phyloP scores from a whole-genome alignment of 345 rosid species.

The Gossypium turneri region DNA sequence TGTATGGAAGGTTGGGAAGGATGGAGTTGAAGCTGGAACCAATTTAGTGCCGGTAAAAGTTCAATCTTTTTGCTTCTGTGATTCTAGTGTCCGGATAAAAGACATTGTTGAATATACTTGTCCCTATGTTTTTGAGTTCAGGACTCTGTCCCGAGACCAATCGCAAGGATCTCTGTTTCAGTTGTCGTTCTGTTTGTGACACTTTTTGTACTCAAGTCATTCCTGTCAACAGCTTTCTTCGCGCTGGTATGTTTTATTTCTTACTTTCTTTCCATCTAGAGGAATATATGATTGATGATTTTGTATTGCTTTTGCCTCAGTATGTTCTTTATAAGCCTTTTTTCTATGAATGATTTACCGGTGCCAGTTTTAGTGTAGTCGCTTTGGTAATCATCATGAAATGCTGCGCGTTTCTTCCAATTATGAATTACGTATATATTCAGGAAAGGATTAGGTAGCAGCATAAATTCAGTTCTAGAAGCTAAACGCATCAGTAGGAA shows the following conservation, averaged over 20 bases:
- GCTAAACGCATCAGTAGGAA: neutral
- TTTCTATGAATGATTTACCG: neutral
- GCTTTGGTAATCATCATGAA: neutral
- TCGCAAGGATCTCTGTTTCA: slow-evolving; percentile 54
- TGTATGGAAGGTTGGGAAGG: slow-evolving; percentile 75
- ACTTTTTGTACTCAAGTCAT: slow-evolving; percentile 58
- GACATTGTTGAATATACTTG: neutral
- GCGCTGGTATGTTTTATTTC: slow-evolving; percentile 50
- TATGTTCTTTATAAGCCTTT: neutral
- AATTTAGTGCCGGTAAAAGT: slow-evolving; percentile 78
- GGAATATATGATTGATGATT: neutral
- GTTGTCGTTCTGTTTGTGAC: slow-evolving; percentile 41
- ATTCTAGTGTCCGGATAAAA: neutral
- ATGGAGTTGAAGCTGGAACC: slow-evolving; percentile 83
- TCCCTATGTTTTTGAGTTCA: slow-evolving; percentile 20
- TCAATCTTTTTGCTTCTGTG: slow-evolving; percentile 15
- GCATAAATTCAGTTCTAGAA: neutral
- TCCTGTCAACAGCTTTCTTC: slow-evolving; percentile 76
- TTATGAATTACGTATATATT: neutral
- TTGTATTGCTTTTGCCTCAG: neutral
- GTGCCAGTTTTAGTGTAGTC: neutral
- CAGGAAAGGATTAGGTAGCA: neutral
- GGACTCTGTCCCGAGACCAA: slow-evolving; percentile 62
- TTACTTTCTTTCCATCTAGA: neutral
- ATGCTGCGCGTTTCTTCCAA: neutral